Evolutionary conservation across 305 asterid genomes (phyloP).

Genomic region (Fraxinus xanthoxyloides): DNA sequence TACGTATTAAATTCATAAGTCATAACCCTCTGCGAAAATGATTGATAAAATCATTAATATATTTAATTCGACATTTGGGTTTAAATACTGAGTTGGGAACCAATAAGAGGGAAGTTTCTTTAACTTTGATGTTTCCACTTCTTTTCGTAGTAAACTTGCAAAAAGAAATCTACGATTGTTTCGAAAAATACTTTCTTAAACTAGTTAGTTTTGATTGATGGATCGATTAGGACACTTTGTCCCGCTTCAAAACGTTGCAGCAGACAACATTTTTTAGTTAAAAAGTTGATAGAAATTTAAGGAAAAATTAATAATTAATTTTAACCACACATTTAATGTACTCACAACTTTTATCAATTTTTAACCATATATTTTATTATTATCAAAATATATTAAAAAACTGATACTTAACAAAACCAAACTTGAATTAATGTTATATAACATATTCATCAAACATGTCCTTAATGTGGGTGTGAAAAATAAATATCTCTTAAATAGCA

Average conservation of each 20-base stretch:
- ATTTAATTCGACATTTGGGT: not conserved
- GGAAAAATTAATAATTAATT: too few relatives aligned
- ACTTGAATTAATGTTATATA: not conserved
- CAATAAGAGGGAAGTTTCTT: not conserved
- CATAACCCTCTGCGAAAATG: conserved; percentile 2
- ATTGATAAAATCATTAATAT: conserved; percentile 6
- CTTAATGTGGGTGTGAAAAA: not conserved
- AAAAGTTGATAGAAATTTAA: too few relatives aligned
- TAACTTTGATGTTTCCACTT: not conserved
- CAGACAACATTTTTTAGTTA: too few relatives aligned
- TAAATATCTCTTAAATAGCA: not conserved
- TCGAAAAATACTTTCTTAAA: not conserved
- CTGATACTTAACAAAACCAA: too few relatives aligned
- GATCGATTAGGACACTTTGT: too few relatives aligned
- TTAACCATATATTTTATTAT: too few relatives aligned
- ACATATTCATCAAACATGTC: not conserved
- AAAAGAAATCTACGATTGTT: not conserved
- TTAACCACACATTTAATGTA: too few relatives aligned
- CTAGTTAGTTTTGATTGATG: not conserved
- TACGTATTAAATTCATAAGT: not conserved
- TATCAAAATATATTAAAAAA: not conserved
- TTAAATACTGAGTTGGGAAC: conserved; percentile 9
- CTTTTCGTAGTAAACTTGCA: not conserved
- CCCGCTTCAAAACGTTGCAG: too few relatives aligned
- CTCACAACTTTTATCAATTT: too few relatives aligned